A percentile compares a stretch with the other conserved stretches of the same genome.
Evolutionary conservation across 164 flowering plant genomes (phyloP).

Genomic region (Platanus orientalis): DNA sequence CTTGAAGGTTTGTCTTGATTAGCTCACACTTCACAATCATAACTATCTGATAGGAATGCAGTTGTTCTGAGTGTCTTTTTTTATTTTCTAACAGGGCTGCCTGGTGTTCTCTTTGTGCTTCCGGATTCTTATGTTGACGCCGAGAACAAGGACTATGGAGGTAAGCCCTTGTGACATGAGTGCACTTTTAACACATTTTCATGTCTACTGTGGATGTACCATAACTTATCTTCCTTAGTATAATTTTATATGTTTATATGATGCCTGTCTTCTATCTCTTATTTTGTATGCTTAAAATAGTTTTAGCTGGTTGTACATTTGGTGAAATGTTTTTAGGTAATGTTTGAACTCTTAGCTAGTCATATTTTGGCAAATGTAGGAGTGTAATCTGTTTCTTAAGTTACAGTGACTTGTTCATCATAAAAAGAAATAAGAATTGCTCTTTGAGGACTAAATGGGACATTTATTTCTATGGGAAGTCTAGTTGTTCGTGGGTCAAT

Average conservation of each 20-base stretch:
- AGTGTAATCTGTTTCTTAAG: no score
- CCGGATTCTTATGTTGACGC: constrained; percentile 97
- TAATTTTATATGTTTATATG: no score
- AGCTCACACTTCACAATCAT: neutral
- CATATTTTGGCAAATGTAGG: no score
- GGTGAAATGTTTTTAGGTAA: no score
- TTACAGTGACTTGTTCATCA: no score
- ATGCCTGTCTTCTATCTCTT: no score
- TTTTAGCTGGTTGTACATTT: no score
- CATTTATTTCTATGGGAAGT: neutral
- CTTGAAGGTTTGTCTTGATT: constrained; percentile 62
- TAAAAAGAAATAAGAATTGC: no score
- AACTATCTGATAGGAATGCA: neutral
- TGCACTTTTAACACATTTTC: neutral
- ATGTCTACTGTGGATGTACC: neutral
- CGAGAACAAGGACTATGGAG: constrained; percentile 91
- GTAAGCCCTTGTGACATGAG: constrained; percentile 26
- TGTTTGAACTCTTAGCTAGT: no score
- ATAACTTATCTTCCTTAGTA: neutral
- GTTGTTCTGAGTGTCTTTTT: neutral
- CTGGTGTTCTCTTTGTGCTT: constrained; percentile 95
- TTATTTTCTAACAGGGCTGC: constrained; percentile 57
- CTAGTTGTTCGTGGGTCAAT: neutral
- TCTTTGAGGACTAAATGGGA: no score
- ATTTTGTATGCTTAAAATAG: no score